A percentile compares a stretch with the other conserved stretches of the same genome.
Evolutionary conservation across 1,284 basidiomycete genomes (phyloP).

Genomic region (Caloboletus firmus): DNA sequence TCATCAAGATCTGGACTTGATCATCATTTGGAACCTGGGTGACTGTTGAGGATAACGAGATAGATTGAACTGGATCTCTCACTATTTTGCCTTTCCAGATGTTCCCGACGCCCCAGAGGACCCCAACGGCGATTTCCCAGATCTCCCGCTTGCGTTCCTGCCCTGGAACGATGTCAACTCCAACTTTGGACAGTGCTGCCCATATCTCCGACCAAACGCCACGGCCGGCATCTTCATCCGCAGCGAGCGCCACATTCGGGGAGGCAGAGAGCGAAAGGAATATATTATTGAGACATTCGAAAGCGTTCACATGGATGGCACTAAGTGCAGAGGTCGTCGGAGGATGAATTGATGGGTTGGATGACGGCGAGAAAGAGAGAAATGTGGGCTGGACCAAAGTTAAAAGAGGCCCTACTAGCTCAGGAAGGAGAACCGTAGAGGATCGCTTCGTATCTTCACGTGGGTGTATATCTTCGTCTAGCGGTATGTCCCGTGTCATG

Average conservation of each 20-base stretch:
- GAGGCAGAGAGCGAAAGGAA: constrained; percentile 70
- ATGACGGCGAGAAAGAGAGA: constrained; percentile 78
- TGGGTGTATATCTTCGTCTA: constrained; percentile 27
- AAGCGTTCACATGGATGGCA: constrained; percentile 78
- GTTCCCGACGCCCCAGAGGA: constrained; percentile 76
- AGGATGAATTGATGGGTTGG: constrained; percentile 69
- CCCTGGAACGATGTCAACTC: constrained; percentile 57
- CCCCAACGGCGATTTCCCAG: constrained; percentile 73
- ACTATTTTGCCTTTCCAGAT: constrained; percentile 68
- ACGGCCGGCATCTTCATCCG: constrained; percentile 50
- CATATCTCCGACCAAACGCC: constrained; percentile 64
- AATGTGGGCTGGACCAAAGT: constrained; percentile 67
- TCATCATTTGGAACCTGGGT: constrained; percentile 52
- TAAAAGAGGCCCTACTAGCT: constrained; percentile 62
- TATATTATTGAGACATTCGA: constrained; percentile 91
- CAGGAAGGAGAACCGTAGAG: constrained; percentile 44
- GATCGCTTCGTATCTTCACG: constrained; percentile 23
- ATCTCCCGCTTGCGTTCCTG: constrained; percentile 67
- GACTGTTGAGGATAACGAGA: constrained; percentile 3
- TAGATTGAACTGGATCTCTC: constrained; percentile 14
- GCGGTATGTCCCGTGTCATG: constrained; percentile 37
- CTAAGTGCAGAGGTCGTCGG: constrained; percentile 83
- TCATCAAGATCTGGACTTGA: constrained; percentile 67
- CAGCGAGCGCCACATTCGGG: constrained; percentile 40
- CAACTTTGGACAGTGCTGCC: constrained; percentile 55